These are phyloP conservation scores for Leishmania mexicana DNA, from an alignment of 208 protist species.

Conservation along the genomic window DNA sequence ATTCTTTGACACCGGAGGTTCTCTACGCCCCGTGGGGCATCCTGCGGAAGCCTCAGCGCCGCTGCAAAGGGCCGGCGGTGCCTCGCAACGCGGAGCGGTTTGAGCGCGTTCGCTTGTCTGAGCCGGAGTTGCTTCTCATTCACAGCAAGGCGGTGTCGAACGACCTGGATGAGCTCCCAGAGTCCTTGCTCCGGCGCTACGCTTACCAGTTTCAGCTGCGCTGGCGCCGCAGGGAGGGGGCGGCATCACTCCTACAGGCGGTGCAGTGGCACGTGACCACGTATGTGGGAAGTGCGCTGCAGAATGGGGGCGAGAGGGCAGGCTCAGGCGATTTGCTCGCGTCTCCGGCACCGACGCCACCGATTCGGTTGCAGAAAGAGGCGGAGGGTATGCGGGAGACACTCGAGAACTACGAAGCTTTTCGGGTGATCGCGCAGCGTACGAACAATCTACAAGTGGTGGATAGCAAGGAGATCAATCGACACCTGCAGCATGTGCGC, in stretches of 20 bases:
- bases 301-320: constrained; percentile 3
- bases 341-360: constrained; percentile 52
- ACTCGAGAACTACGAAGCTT: constrained; percentile 87
- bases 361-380: constrained; percentile 75
- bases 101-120: constrained; percentile 60
- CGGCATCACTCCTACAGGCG: constrained; percentile 71
- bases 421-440: constrained; percentile 87
- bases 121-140: constrained; percentile 70
- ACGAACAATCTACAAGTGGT: constrained; percentile 92
- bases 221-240: constrained; percentile 64
- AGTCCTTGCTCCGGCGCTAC: constrained; percentile 84
- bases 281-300: constrained; percentile 46
- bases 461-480: constrained; percentile 89
- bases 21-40: constrained; percentile 88
- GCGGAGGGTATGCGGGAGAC: constrained; percentile 78
- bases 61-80: constrained; percentile 7
- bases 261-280: constrained; percentile 87
- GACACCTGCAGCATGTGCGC: constrained; percentile 71
- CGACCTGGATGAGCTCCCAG: constrained; percentile 85
- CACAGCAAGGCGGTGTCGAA: constrained; percentile 54
- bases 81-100: constrained; percentile 55
- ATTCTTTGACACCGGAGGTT: constrained; percentile 57
- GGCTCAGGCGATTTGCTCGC: constrained; percentile 5
- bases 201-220: constrained; percentile 82
- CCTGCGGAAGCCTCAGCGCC: constrained; percentile 71